Evolutionary conservation across 2,329 filamentous ascomycete genomes (phyloP).

Genomic region (Diaporthe vexans): DNA sequence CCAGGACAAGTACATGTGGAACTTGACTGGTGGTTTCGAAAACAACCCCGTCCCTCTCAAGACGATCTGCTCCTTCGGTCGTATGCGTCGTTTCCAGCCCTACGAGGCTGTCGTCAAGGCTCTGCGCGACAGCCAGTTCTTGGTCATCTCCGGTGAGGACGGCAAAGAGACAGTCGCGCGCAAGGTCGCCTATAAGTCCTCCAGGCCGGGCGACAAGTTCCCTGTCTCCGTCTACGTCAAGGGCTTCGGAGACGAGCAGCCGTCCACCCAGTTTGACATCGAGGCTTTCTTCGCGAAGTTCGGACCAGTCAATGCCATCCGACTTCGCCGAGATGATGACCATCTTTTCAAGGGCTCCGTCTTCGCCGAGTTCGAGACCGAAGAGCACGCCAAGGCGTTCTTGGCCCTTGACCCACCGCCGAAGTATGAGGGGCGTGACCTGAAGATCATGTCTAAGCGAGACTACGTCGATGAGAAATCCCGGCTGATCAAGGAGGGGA

Average conservation of each 20-base stretch:
- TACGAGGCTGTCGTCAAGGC: slow-evolving; percentile 87
- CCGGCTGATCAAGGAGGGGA: slow-evolving; percentile 78
- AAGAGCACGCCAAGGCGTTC: slow-evolving; percentile 85
- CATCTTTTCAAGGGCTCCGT: slow-evolving; percentile 95
- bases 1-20: slow-evolving; percentile 89
- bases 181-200: slow-evolving; percentile 77
- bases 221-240: slow-evolving; percentile 91
- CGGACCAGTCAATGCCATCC: slow-evolving; percentile 84
- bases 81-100: slow-evolving; percentile 95
- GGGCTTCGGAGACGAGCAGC: slow-evolving; percentile 89
- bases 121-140: slow-evolving; percentile 80
- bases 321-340: slow-evolving; percentile 82
- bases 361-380: slow-evolving; percentile 90
- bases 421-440: slow-evolving; percentile 83
- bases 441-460: slow-evolving; percentile 89
- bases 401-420: slow-evolving; percentile 84
- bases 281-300: slow-evolving; percentile 91
- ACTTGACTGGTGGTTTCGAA: slow-evolving; percentile 79
- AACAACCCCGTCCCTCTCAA: slow-evolving; percentile 87
- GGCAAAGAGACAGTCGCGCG: slow-evolving; percentile 81
- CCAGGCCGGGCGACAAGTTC: slow-evolving; percentile 71
- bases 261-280: slow-evolving; percentile 90
- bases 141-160: slow-evolving; percentile 82
- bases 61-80: slow-evolving; percentile 88
- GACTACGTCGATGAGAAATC: slow-evolving; percentile 87